Percentiles rank a stretch among this genome's conserved stretches.
Conservation (phyloP, 1,139 yeast genomes). For the Zhuliangozyma blackwelliae region DNA sequence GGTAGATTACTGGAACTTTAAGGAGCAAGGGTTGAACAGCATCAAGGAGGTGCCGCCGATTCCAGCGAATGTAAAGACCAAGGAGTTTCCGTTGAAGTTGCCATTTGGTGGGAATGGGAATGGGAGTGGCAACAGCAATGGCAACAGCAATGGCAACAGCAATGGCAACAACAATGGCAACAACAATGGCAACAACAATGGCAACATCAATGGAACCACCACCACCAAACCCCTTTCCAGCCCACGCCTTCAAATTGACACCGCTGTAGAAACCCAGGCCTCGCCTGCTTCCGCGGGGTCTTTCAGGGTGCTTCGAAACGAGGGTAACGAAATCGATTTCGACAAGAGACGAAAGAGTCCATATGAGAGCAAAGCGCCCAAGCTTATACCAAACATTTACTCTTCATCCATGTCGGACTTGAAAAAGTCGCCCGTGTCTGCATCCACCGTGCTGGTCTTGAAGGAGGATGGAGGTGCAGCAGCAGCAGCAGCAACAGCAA, state of each 20-base stretch:
- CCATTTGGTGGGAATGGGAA: constrained; percentile 8
- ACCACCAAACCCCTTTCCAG: constrained; percentile 16
- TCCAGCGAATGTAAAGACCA: constrained; percentile 5
- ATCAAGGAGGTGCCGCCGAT: constrained; percentile 11
- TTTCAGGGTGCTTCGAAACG: constrained; percentile 56
- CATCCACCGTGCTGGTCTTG: constrained; percentile 32
- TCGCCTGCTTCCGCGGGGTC: constrained; percentile 19
- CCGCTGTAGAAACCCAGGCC: constrained; percentile 10
- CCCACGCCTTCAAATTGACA: constrained; percentile 29
- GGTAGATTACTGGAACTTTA: constrained; percentile 61
- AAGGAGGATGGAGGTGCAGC: constrained; percentile 20
- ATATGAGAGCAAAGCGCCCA: constrained; percentile 46
- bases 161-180: no score
- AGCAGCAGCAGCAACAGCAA: not conserved
- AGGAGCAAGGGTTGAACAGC: constrained; percentile 31
- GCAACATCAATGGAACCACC: not conserved
- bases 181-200: no score
- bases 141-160: no score
- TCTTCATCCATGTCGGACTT: constrained; percentile 37
- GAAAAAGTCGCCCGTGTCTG: constrained; percentile 34
- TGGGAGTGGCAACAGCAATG: no score
- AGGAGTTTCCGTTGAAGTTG: constrained; percentile 9
- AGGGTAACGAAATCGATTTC: constrained; percentile 67
- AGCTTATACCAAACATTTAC: constrained; percentile 39
- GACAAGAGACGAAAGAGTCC: constrained; percentile 80